Evolutionary conservation across 139 green algal genomes (phyloP), one percentile per base, ranked within the genome.

Genomic region (Auxenochlorella protothecoides): DNA sequence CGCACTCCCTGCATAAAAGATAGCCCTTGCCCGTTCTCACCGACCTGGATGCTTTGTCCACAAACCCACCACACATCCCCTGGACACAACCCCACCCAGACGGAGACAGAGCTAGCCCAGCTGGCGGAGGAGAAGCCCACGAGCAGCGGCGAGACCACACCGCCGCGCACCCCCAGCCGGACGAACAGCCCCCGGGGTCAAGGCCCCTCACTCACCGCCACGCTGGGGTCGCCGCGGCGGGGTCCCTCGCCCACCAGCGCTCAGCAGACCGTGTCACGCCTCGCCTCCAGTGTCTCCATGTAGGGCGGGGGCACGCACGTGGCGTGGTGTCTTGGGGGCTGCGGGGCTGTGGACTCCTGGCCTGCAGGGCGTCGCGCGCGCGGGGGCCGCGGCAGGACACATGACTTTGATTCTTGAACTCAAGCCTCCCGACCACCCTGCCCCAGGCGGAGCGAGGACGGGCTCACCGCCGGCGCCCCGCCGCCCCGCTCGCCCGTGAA

Each of bases 51-150:
- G 14, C 65, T 60, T 6, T 44, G 27, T 44, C 27, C 27, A 44
- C 0, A 44, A 44, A 44, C 27, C 27, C 27, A 44, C 27, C 27
- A 44, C 27, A 44, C 27, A 44, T 44, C 27, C 27, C 27, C 27
- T 44, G 27, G 27, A 2, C 27, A 44, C 27, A 44, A 44, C 27
- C 9, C 44, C 5, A 5, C 54, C 55, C 64, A 70, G 55, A 57
- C 63, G 1, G 72, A 76, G 14, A 65, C 72, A 5, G 72, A 76
- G 55, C n/a, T 76, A 56, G 59, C 66, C n/a, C 59, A 72, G 65
- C 66, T 77, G 5, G 6, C 65, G 2, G 62, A 70, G 8, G 72
- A 77, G 11, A 59, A 53, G 56, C 65, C 71, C 52, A 65, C 72
- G 27, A 65, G 6, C 13, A 59, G 60, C 53, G 70, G 70, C 51